These are phyloP conservation scores for Lablab purpureus DNA, from an alignment of 306 rosid genomes.

Conservation along the genomic window DNA sequence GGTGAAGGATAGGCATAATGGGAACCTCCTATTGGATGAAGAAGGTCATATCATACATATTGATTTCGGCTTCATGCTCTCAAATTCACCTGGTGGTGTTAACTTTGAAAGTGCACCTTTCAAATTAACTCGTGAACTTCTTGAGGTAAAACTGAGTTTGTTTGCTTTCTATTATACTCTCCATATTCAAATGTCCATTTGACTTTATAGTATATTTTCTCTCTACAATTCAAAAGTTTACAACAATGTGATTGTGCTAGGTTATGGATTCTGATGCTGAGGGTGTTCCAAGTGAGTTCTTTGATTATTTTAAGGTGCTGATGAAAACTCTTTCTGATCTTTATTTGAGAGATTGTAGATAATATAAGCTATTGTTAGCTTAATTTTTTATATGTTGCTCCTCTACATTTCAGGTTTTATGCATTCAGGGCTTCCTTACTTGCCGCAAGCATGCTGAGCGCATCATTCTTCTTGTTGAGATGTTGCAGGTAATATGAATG, in stretches of 20 bases:
- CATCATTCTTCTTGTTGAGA: slow-evolving; percentile 96
- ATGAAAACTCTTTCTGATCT: slow-evolving; percentile 28
- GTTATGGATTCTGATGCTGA: slow-evolving; percentile 99
- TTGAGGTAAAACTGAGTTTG: slow-evolving; percentile 70
- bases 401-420: slow-evolving; percentile 74
- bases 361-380: slow-evolving; percentile 31
- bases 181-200: slow-evolving; percentile 26
- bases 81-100: slow-evolving; percentile 99
- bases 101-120: slow-evolving; percentile 99
- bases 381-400: slow-evolving; percentile 34
- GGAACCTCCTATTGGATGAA: slow-evolving; percentile 94
- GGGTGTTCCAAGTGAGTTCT: slow-evolving; percentile 98
- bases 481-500: slow-evolving; percentile 86
- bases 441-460: slow-evolving; percentile 99
- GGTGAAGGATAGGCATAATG: slow-evolving; percentile 98
- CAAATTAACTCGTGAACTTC: slow-evolving; percentile 95
- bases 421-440: slow-evolving; percentile 99
- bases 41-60: slow-evolving; percentile 99
- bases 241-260: slow-evolving; percentile 58
- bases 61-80: slow-evolving; percentile 99
- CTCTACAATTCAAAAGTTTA: background rate
- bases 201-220: slow-evolving; percentile 33
- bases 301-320: slow-evolving; percentile 95
- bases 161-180: slow-evolving; percentile 31
- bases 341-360: slow-evolving; percentile 36